Evolutionary conservation across 176 grass and related monocot genomes (phyloP).

Genomic region (Phyllostachys edulis): DNA sequence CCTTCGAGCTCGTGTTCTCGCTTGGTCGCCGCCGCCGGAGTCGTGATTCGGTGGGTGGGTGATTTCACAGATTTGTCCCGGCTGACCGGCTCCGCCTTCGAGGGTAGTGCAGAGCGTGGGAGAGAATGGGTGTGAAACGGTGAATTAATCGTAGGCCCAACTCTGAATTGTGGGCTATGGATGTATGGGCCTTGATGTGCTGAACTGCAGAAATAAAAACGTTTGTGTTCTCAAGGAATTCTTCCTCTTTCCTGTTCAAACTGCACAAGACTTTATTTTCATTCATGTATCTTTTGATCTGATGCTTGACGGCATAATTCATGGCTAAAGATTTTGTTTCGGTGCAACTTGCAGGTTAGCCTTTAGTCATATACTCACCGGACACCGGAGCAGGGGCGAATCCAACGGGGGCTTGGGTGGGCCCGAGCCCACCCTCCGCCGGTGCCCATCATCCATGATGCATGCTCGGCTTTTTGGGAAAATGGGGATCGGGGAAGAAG

Average conservation of each 20-base stretch:
- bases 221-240: not conserved
- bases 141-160: not conserved
- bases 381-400: too few species aligned
- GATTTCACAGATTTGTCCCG: slow-evolving; percentile 13
- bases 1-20: slow-evolving; percentile 32
- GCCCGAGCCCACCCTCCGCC: too few species aligned
- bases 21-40: slow-evolving; percentile 44
- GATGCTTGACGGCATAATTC: not conserved
- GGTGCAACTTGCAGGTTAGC: not conserved
- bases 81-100: not conserved
- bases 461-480: too few species aligned
- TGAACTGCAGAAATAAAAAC: not conserved
- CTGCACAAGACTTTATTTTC: not conserved
- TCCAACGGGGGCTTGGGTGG: too few species aligned
- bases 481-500: too few species aligned
- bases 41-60: not conserved
- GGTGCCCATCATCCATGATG: too few species aligned
- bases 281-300: not conserved
- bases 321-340: not conserved
- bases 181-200: not conserved
- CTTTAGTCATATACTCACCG: too few species aligned
- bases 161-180: not conserved
- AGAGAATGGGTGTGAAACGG: not conserved
- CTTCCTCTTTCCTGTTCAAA: not conserved
- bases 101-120: not conserved